A percentile compares a stretch with the other conserved stretches of the same genome.
Conservation (phyloP, 2,329 filamentous ascomycete genomes). For the Penicillium aurantiogriseum region DNA sequence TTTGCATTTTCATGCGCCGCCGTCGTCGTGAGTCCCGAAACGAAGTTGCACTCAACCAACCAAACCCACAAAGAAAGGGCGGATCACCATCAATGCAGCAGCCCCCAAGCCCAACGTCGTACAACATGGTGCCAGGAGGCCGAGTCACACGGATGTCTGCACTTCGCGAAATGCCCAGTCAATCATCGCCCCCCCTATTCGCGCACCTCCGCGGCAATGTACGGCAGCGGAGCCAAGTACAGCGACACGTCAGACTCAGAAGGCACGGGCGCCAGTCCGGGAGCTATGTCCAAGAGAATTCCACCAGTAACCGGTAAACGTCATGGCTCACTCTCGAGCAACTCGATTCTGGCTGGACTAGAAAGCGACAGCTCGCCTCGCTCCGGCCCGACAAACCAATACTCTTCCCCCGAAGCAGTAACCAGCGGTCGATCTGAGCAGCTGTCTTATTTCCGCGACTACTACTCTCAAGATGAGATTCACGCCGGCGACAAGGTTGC, state of each 20-base stretch:
- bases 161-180: constrained; percentile 70
- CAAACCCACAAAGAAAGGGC: constrained; percentile 61
- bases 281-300: constrained; percentile 58
- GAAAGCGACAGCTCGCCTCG: constrained; percentile 71
- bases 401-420: constrained; percentile 80
- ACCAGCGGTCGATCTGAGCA: constrained; percentile 93
- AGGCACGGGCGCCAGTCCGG: constrained; percentile 68
- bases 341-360: constrained; percentile 65
- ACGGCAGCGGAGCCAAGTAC: constrained; percentile 50
- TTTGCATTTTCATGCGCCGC: constrained; percentile 59
- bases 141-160: constrained; percentile 96
- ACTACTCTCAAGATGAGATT: constrained; percentile 96
- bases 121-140: constrained; percentile 77
- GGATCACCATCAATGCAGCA: constrained; percentile 45
- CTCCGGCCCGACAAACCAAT: constrained; percentile 63
- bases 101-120: constrained; percentile 49
- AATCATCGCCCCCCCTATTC: constrained; percentile 59
- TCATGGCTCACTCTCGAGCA: constrained; percentile 85
- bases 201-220: constrained; percentile 50
- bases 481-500: constrained; percentile 86
- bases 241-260: constrained; percentile 61
- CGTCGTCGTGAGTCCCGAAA: constrained; percentile 59
- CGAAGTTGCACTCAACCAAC: constrained; percentile 84
- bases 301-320: constrained; percentile 58
- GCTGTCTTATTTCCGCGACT: constrained; percentile 94